These are phyloP conservation scores for Camillea tinctor DNA, from an alignment of 2,329 filamentous ascomycete genomes.

Conservation along the genomic window DNA sequence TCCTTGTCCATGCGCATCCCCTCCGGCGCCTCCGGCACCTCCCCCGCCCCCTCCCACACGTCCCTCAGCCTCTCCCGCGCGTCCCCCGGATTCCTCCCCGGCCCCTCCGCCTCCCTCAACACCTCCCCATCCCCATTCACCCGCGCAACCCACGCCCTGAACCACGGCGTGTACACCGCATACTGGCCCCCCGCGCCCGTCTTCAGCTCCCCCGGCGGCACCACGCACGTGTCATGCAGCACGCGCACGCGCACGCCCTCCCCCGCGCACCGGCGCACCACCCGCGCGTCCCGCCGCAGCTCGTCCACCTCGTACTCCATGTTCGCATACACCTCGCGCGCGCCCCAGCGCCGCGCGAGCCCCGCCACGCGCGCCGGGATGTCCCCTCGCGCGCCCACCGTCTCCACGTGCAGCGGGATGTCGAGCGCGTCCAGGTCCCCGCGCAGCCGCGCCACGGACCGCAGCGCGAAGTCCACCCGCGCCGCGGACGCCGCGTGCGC, in stretches of 20 bases:
- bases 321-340: conserved; percentile 75
- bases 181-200: conserved; percentile 75
- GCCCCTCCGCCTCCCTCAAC: conserved; percentile 60
- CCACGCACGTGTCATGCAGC: conserved; percentile 79
- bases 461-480: conserved; percentile 77
- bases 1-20: conserved; percentile 61
- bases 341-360: conserved; percentile 69
- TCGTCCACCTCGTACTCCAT: conserved; percentile 93
- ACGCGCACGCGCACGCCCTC: conserved; percentile 68
- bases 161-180: conserved; percentile 84
- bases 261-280: conserved; percentile 61
- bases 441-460: conserved; percentile 65
- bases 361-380: conserved; percentile 62
- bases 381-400: conserved; percentile 61
- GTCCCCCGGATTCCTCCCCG: conserved; percentile 53
- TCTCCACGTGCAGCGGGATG: conserved; percentile 77
- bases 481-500: conserved; percentile 73
- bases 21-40: conserved; percentile 60
- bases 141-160: conserved; percentile 70
- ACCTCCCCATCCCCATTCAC: conserved; percentile 68
- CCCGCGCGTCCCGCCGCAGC: conserved; percentile 68
- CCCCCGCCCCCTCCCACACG: conserved; percentile 11
- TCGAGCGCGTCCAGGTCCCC: conserved; percentile 66
- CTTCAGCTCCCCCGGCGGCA: conserved; percentile 67
- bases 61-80: conserved; percentile 34